Evolutionary conservation across 1,139 yeast species (phyloP), one percentile per base, ranked within the genome.

Genomic region (Scheffersomyces titani): DNA sequence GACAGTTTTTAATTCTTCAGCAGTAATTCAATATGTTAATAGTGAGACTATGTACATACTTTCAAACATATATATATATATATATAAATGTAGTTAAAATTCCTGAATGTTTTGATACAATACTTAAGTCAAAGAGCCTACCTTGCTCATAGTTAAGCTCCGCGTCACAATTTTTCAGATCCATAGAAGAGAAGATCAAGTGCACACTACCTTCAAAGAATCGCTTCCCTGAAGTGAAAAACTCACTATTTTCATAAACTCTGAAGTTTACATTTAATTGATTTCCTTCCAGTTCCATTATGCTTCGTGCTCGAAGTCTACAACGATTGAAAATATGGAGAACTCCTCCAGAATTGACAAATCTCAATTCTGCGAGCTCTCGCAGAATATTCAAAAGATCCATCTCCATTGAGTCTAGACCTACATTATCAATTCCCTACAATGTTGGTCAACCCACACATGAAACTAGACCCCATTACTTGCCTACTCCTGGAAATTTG

Each of bases 371-470:
- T 2, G 40, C 16, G 1, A 30, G 13, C 13, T 30, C 5, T 30
- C 5, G 16, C 13, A 11, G 40, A 30, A 30, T 9, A 30, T 30
- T 30, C 40, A 30, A 16, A 4, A 46, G 49, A 19, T 16, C 24
- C n/a, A 13, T 46, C 13, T 19, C 49, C n/a, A 19, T 46, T 9
- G 49, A 46, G 11, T 19, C 49, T 19, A 20, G 49, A 13, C 49
- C 49, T 2, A 46, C 6, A 5, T 16, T 7, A 6, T 55, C 53
- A 3, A 55, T 64, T 1, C 67, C 76, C 1, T 70, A 77, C 57
- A 69, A 72, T 44, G 76, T 92, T 1, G 98, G 98, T 1, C 99
- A 94, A 71, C 96, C 98, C 0, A 78, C 91, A 7, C 85, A 82
- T 66, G 98, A 92, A 67, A 92, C 97, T 0, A 80, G 97, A 57